Percentiles rank a stretch among this genome's conserved stretches.
phyloP scores from a whole-genome alignment of 768 basidiomycete genomes.

The Peribolospora kevripleyi region DNA sequence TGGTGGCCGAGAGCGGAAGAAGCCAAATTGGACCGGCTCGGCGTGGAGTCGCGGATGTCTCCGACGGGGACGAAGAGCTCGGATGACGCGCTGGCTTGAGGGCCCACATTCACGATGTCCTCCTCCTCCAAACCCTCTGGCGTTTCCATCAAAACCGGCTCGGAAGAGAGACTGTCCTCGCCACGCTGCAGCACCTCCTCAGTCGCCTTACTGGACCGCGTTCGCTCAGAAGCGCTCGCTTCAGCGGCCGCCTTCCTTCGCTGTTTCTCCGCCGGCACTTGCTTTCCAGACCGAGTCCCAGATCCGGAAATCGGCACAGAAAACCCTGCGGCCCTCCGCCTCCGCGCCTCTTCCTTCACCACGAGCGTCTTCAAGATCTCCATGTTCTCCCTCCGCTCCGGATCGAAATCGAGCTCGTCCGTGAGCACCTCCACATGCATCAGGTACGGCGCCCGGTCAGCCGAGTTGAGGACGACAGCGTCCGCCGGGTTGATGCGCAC shows the following conservation, averaged over 20 bases:
- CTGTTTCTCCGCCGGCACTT: constrained; percentile 12
- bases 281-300: constrained; percentile 4
- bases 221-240: constrained; percentile 22
- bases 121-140: no score
- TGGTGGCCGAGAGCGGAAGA: no score
- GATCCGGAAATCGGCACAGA: no score
- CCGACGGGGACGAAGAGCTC: no score
- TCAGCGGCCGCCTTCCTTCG: neutral
- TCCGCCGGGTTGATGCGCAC: constrained; percentile 95
- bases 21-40: no score
- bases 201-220: constrained; percentile 58
- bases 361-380: constrained; percentile 41
- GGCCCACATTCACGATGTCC: no score
- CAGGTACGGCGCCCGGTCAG: constrained; percentile 81
- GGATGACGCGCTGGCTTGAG: no score
- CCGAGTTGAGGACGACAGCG: constrained; percentile 91
- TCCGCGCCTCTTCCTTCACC: constrained; percentile 16
- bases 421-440: constrained; percentile 74
- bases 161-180: no score
- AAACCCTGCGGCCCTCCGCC: neutral
- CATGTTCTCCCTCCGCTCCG: constrained; percentile 52
- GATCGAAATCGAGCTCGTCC: constrained; percentile 80
- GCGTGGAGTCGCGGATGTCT: no score
- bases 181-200: constrained; percentile 75
- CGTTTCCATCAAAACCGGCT: no score